A percentile compares a stretch with the other conserved stretches of the same genome.
Conservation (phyloP, 306 rosid species). For the Glycine soja region DNA sequence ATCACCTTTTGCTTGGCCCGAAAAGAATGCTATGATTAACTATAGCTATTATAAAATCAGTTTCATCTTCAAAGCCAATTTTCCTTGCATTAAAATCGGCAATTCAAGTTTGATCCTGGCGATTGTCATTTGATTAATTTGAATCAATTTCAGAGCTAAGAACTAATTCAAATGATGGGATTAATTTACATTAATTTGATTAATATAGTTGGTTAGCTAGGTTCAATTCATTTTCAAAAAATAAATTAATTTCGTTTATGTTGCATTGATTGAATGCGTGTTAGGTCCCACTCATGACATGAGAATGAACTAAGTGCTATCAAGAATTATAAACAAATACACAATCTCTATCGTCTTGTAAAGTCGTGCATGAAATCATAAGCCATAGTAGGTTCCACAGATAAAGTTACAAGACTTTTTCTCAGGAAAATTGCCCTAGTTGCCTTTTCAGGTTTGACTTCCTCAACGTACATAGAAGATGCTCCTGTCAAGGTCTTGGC, state of each 20-base stretch:
- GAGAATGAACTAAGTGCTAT: not conserved
- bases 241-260: not conserved
- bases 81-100: not conserved
- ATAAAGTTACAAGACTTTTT: constrained; percentile 40
- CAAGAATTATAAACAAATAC: not conserved
- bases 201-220: not conserved
- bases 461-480: constrained; percentile 3
- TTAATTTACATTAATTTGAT: not conserved
- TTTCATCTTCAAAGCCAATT: not conserved
- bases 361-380: constrained; percentile 23
- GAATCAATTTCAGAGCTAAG: not conserved
- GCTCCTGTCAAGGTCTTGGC: constrained; percentile 32
- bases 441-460: constrained; percentile 41
- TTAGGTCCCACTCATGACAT: not conserved
- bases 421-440: constrained; percentile 49
- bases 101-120: not conserved
- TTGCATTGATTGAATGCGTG: not conserved
- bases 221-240: not conserved
- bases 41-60: not conserved
- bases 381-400: constrained; percentile 30
- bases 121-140: too few species aligned
- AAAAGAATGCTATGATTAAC: not conserved
- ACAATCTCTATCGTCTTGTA: not conserved
- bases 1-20: not conserved
- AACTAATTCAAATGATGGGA: not conserved